These are phyloP conservation scores for Fraxinus dipetala DNA, from an alignment of 305 asterid genomes.

Conservation along the genomic window DNA sequence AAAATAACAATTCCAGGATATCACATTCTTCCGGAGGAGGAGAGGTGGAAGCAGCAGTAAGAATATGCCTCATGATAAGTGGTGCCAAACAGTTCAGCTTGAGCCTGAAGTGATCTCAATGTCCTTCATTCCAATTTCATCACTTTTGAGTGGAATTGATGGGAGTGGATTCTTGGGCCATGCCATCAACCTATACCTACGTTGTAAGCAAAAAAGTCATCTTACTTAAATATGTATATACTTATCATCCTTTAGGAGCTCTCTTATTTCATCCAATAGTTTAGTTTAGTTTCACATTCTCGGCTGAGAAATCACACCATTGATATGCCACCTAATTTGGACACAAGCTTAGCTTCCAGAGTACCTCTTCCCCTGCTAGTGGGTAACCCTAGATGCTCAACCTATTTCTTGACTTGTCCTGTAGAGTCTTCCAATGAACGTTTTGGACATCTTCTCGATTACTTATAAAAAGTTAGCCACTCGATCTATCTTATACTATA, in stretches of 20 bases:
- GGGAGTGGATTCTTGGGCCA: conserved; percentile 84
- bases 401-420: conserved; percentile 1
- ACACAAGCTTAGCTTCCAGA: background rate
- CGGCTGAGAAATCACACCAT: conserved; percentile 2
- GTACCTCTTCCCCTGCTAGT: background rate
- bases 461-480: background rate
- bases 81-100: conserved; percentile 75
- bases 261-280: background rate
- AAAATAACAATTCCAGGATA: conserved; percentile 46
- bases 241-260: conserved; percentile 5
- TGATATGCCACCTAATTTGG: conserved; percentile 1
- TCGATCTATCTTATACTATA: background rate
- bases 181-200: conserved; percentile 77
- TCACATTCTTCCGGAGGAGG: conserved; percentile 67
- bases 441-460: background rate
- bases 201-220: conserved; percentile 51
- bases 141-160: conserved; percentile 72
- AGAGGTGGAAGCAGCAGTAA: conserved; percentile 65
- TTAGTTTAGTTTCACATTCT: conserved; percentile 10
- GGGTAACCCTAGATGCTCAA: background rate
- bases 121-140: conserved; percentile 75
- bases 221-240: background rate
- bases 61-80: conserved; percentile 53
- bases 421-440: background rate
- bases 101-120: conserved; percentile 79